Conservation (phyloP, 2,329 filamentous ascomycete species). For the Aureobasidium sp. region DNA sequence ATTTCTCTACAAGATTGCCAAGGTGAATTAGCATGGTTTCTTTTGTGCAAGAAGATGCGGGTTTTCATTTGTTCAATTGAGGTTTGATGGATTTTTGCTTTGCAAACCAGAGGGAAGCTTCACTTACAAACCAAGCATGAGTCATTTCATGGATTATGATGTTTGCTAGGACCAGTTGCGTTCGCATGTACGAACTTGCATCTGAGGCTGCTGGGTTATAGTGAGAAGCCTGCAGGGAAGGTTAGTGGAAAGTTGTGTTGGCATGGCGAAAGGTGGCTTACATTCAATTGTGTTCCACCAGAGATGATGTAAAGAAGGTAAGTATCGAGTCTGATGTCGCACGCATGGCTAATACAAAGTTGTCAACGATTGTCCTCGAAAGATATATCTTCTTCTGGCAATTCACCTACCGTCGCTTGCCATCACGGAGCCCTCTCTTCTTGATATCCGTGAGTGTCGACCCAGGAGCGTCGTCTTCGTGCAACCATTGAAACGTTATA, state of each 20-base stretch:
- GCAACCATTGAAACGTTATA: neutral
- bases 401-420: neutral
- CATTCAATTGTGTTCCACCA: neutral
- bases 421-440: neutral
- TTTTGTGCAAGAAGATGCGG: neutral
- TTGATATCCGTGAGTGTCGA: neutral
- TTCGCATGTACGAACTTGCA: neutral
- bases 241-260: neutral
- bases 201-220: neutral
- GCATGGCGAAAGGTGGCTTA: neutral
- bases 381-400: neutral
- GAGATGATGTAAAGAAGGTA: neutral
- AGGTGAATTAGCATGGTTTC: neutral
- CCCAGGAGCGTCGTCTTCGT: too few species aligned
- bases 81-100: too few species aligned
- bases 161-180: neutral
- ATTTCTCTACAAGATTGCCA: neutral
- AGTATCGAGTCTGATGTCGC: neutral
- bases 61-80: neutral
- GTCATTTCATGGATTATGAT: neutral
- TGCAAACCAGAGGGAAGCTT: neutral
- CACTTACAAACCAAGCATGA: neutral
- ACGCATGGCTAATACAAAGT: neutral
- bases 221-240: neutral
- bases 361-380: neutral